These are phyloP conservation scores for Aureobasidium musti DNA, from an alignment of 2,329 filamentous ascomycete species.

Conservation along the genomic window DNA sequence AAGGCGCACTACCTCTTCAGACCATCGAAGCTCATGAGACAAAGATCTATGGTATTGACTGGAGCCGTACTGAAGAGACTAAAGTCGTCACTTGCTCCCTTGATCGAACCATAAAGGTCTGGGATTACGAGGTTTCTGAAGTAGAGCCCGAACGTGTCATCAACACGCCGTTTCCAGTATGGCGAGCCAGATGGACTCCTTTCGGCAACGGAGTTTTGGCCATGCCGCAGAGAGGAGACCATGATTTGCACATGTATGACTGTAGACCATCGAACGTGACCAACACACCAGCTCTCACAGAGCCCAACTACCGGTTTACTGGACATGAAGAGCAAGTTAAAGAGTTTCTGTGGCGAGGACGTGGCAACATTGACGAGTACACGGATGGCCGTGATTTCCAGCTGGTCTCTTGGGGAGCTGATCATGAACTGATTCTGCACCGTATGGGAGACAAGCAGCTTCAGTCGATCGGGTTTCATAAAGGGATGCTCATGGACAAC, in stretches of 20 bases:
- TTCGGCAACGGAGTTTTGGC: constrained; percentile 84
- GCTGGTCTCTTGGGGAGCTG: constrained; percentile 87
- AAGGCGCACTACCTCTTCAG: constrained; percentile 72
- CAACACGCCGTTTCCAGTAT: constrained; percentile 80
- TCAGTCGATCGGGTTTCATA: constrained; percentile 69
- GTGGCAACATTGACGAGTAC: constrained; percentile 66
- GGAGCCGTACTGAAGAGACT: constrained; percentile 75
- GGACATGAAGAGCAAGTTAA: constrained; percentile 69
- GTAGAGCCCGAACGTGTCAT: constrained; percentile 75
- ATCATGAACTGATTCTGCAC: constrained; percentile 78
- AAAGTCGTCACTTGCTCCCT: constrained; percentile 84
- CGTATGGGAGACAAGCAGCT: constrained; percentile 67
- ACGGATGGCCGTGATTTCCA: constrained; percentile 87
- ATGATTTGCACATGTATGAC: constrained; percentile 82
- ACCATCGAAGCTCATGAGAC: constrained; percentile 87
- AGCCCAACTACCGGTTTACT: constrained; percentile 58
- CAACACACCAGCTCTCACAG: constrained; percentile 47
- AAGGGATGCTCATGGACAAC: constrained; percentile 64
- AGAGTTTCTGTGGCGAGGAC: constrained; percentile 85
- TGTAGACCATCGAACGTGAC: constrained; percentile 41
- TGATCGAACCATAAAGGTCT: constrained; percentile 90
- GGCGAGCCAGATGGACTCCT: constrained; percentile 87
- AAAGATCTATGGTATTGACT: constrained; percentile 94
- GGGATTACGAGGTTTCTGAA: constrained; percentile 70
- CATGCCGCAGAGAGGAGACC: constrained; percentile 89